Percentiles rank a stretch among this genome's conserved stretches.
phyloP scores from a whole-genome alignment of 1,284 basidiomycete species.

The Apiotrichum montevideense region DNA sequence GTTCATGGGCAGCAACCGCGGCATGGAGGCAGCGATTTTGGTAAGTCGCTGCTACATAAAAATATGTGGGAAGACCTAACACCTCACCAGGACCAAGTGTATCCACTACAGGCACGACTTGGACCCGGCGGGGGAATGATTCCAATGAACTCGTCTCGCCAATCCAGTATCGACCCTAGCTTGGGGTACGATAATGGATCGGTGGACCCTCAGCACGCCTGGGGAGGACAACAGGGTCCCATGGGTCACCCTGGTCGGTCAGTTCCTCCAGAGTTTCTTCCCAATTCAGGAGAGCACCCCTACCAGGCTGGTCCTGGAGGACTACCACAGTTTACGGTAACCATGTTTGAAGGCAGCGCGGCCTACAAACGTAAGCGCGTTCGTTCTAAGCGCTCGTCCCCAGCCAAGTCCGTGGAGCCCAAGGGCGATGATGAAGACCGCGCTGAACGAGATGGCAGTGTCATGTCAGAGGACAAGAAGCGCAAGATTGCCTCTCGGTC shows the following conservation, averaged over 20 bases:
- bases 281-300: neutral
- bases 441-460: constrained; percentile 4
- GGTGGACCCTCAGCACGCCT: constrained; percentile 8
- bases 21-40: constrained; percentile 31
- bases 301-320: constrained; percentile 15
- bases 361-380: constrained; percentile 20
- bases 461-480: constrained; percentile 6
- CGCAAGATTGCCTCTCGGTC: constrained; percentile 7
- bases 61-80: neutral
- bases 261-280: constrained; percentile 11
- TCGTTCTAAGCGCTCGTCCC: constrained; percentile 13
- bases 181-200: constrained; percentile 8
- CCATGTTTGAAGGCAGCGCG: constrained; percentile 20
- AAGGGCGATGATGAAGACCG: constrained; percentile 9
- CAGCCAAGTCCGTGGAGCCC: constrained; percentile 13
- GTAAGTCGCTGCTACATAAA: constrained; percentile 6
- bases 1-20: constrained; percentile 52
- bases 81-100: constrained; percentile 17
- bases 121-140: constrained; percentile 1
- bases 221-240: constrained; percentile 6
- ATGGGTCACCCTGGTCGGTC: constrained; percentile 8
- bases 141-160: constrained; percentile 9
- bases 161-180: constrained; percentile 15
- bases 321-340: constrained; percentile 18
- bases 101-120: constrained; percentile 20